Percentiles rank a stretch among this genome's conserved stretches.
These are phyloP conservation scores for Periconia digitata DNA, from an alignment of 2,329 filamentous ascomycete species.

Conservation along the genomic window DNA sequence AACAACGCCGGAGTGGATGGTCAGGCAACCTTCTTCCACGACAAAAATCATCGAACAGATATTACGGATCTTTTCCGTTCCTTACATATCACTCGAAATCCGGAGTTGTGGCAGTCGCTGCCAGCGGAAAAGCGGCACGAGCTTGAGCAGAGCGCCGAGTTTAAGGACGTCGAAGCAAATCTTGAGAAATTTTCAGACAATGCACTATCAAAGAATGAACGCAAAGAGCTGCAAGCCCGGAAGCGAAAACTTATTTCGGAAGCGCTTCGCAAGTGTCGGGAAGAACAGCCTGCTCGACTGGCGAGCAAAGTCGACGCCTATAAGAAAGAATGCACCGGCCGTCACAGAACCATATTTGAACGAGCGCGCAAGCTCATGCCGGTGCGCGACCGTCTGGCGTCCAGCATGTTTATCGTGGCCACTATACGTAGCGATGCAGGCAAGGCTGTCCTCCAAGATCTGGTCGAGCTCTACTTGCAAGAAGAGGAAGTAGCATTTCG, in stretches of 20 bases:
- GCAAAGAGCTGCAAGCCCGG: slow-evolving; percentile 11
- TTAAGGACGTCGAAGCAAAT: slow-evolving; percentile 13
- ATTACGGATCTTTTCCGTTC: slow-evolving; percentile 14
- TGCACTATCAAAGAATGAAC: slow-evolving; percentile 14
- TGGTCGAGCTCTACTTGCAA: slow-evolving; percentile 8
- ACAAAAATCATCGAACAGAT: slow-evolving; percentile 12
- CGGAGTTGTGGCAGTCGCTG: slow-evolving; percentile 11
- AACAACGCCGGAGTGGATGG: slow-evolving; percentile 9
- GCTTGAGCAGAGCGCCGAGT: slow-evolving; percentile 14
- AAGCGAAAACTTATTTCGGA: slow-evolving; percentile 15
- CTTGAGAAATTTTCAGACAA: slow-evolving; percentile 12
- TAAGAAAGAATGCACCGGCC: slow-evolving; percentile 8
- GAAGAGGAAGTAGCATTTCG: slow-evolving; percentile 9
- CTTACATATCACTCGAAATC: slow-evolving; percentile 12
- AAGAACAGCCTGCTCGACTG: slow-evolving; percentile 8
- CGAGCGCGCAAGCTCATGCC: slow-evolving; percentile 8
- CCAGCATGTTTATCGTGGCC: slow-evolving; percentile 8
- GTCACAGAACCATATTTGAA: slow-evolving; percentile 10
- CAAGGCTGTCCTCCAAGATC: slow-evolving; percentile 10
- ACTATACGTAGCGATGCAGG: slow-evolving; percentile 9
- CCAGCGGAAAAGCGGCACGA: slow-evolving; percentile 12
- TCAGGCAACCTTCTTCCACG: slow-evolving; percentile 12
- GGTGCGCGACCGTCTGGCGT: slow-evolving; percentile 4
- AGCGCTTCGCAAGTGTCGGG: slow-evolving; percentile 8
- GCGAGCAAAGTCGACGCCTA: slow-evolving; percentile 8